phyloP scores from a whole-genome alignment of 1,284 basidiomycete species.

The Puccinia novopanici region DNA sequence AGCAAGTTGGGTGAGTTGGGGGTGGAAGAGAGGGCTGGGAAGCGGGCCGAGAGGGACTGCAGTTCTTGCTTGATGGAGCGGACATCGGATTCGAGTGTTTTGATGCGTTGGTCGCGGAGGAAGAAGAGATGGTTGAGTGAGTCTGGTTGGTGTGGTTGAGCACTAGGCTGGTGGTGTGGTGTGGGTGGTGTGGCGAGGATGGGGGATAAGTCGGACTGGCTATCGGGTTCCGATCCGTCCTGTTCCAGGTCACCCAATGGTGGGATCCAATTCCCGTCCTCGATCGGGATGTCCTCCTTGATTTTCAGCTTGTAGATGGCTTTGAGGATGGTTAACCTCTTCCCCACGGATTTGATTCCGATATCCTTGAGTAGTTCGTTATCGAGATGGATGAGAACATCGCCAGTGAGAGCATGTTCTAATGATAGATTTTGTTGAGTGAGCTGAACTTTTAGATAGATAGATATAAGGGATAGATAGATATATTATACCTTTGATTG shows the following conservation, averaged over 20 bases:
- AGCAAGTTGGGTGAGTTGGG: too few relatives aligned
- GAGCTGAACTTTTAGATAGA: background rate
- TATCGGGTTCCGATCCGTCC: constrained; percentile 26
- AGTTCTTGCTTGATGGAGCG: constrained; percentile 36
- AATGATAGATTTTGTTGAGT: background rate
- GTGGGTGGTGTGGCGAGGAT: constrained; percentile 2
- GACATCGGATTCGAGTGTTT: constrained; percentile 56
- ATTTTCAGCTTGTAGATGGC: constrained; percentile 84
- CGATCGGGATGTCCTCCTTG: constrained; percentile 76
- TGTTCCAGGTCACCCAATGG: constrained; percentile 62
- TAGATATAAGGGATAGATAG: background rate
- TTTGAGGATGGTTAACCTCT: constrained; percentile 82
- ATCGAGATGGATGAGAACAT: constrained; percentile 78
- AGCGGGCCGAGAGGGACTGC: constrained; percentile 23
- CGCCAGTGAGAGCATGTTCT: constrained; percentile 89
- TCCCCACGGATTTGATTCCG: constrained; percentile 80
- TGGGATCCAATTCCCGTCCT: constrained; percentile 82
- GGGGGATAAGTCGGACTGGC: constrained; percentile 24
- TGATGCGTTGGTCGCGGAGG: constrained; percentile 56
- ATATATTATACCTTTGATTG: constrained; percentile 45
- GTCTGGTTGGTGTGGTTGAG: constrained; percentile 9
- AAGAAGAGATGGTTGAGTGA: constrained; percentile 45
- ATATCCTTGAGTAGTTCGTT: constrained; percentile 78
- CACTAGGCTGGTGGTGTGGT: background rate
- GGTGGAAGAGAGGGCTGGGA: background rate